Evolutionary conservation across 208 protist genomes (phyloP), one percentile per base, ranked within the genome.

Genomic region (Herpetomonas samuelpessoai): DNA sequence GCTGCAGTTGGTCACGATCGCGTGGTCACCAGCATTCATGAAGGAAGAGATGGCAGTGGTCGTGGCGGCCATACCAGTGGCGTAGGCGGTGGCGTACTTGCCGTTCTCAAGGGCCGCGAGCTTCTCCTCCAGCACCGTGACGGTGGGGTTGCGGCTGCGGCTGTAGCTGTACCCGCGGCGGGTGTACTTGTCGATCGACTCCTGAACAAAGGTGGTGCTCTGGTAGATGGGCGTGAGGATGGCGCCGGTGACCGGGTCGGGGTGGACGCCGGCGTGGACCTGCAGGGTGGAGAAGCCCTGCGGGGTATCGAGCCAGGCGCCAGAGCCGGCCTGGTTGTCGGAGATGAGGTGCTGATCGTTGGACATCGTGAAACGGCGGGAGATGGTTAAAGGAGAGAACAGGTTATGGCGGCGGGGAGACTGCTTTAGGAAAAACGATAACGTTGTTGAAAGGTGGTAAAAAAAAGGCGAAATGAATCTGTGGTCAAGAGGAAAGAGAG

Each of bases 81-180:
- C 58, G 79, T 95, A 97, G 31, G 76, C 71, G 26, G 74, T 83
- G 51, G 78, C 88, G 76, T 90, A 86, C 46, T 94, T 88, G 41
- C 82, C 97, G 59, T 96, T 90, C 68, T 98, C 96, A 41, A 96
- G 57, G 2, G 79, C 61, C 53, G 92, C 95, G 25, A 98, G 57
- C 56, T 85, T 88, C 61, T 88, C 64, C 74, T 98, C 95, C 55
- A 97, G 92, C 35, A 79, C 84, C 2, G 67, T 60, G 39, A 96
- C 77, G 10, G 96, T 99, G n/a, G 97, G 97, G 81, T 99, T 99
- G 54, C 79, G 76, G 21, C 78, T 86, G 62, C 96, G 86, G 29
- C 87, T 86, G 68, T 99, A 98, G 66, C 91, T 94, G 78, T 91
- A 98, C 25, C 86, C 86, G 44, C 87, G 87, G 2, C 30, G 47